A percentile compares a stretch with the other conserved stretches of the same genome.
Evolutionary conservation across 495 filamentous ascomycete genomes (phyloP).

Genomic region (Immersiella caudata): DNA sequence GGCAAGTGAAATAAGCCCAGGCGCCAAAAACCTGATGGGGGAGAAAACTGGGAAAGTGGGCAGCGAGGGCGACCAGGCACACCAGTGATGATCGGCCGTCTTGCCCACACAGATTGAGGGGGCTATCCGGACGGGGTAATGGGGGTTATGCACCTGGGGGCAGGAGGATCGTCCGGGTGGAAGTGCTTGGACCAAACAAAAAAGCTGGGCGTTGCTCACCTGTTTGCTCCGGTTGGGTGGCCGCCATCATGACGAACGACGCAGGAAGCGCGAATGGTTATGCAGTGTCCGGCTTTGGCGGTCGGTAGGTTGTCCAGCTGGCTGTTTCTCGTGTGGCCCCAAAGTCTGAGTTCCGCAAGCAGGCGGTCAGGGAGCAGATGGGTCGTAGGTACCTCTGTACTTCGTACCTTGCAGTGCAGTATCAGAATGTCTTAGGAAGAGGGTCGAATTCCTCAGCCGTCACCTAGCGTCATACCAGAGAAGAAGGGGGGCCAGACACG

Average conservation of each 20-base stretch:
- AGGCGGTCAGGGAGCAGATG: slow-evolving; percentile 18
- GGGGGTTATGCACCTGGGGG: slow-evolving; percentile 15
- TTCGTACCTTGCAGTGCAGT: slow-evolving; percentile 21
- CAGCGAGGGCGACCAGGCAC: slow-evolving; percentile 29
- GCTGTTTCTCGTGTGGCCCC: slow-evolving; percentile 14
- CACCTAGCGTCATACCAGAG: slow-evolving; percentile 40
- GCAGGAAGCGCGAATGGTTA: slow-evolving; percentile 16
- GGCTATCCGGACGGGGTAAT: slow-evolving; percentile 19
- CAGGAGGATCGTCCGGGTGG: slow-evolving; percentile 22
- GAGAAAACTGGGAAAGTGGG: slow-evolving; percentile 39
- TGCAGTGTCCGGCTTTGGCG: slow-evolving; percentile 17
- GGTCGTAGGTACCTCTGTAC: slow-evolving; percentile 13
- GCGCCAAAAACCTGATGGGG: slow-evolving; percentile 23
- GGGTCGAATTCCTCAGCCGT: slow-evolving; percentile 30
- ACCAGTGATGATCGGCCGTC: slow-evolving; percentile 25
- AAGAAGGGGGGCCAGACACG: slow-evolving; percentile 28
- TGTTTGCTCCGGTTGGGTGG: slow-evolving; percentile 36
- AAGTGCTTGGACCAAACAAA: slow-evolving; percentile 1
- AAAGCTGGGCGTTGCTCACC: slow-evolving; percentile 34
- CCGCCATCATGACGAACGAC: slow-evolving; percentile 34
- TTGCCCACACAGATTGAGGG: slow-evolving; percentile 27
- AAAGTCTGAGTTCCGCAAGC: slow-evolving; percentile 14
- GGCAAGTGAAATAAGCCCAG: slow-evolving; percentile 21
- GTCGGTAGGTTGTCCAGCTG: slow-evolving; percentile 8
- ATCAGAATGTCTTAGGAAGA: slow-evolving; percentile 32